Conservation (phyloP, 2,329 filamentous ascomycete genomes). For the Helotiales sp. region DNA sequence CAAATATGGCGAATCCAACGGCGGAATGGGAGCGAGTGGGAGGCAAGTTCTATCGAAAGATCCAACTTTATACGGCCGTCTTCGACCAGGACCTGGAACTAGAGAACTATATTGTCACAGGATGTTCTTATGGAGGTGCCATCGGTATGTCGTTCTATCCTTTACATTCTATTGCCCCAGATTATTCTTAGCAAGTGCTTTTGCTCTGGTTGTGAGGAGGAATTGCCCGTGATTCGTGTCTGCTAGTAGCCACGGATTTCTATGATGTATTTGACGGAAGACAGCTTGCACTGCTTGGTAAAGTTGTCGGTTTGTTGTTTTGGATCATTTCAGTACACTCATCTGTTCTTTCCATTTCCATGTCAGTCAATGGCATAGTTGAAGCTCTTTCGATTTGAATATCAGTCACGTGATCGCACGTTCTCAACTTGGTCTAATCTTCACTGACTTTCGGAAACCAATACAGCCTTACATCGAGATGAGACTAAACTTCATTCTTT, state of each 20-base stretch:
- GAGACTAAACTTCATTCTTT: constrained; percentile 83
- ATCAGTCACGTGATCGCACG: constrained; percentile 1
- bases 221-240: too few species aligned
- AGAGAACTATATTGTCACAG: constrained; percentile 90
- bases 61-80: constrained; percentile 87
- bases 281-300: too few species aligned
- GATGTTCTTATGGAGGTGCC: constrained; percentile 91
- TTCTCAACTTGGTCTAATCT: not conserved
- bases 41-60: constrained; percentile 93
- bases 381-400: not conserved
- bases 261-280: too few species aligned
- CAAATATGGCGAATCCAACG: constrained; percentile 43
- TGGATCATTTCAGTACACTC: not conserved
- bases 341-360: not conserved
- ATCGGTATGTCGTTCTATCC: constrained; percentile 67
- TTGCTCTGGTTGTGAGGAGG: too few species aligned
- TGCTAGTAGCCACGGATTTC: too few species aligned
- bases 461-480: constrained; percentile 82
- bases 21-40: constrained; percentile 95
- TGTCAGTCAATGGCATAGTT: not conserved
- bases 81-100: constrained; percentile 94
- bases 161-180: too few species aligned
- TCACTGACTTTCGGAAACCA: constrained; percentile 33
- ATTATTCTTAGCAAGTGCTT: too few species aligned
- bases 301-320: constrained; percentile 73